phyloP scores from a whole-genome alignment of 2,329 filamentous ascomycete species.

The Ilyonectria sp. region DNA sequence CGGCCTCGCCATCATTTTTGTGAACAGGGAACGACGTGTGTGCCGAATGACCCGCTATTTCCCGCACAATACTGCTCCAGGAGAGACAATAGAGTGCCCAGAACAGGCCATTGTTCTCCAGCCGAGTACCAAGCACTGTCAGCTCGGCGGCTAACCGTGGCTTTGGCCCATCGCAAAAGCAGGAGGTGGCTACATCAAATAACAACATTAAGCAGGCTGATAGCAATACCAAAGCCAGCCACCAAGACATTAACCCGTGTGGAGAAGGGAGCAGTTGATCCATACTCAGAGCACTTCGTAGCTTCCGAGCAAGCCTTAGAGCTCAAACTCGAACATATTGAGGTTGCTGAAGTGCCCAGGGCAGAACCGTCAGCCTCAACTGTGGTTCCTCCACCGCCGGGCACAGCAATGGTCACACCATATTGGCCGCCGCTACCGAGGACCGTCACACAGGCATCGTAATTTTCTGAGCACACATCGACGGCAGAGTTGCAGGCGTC shows the following conservation, averaged over 20 bases:
- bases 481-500: constrained; percentile 68
- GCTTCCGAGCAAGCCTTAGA: constrained; percentile 64
- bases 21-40: no score
- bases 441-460: constrained; percentile 66
- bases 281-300: constrained; percentile 55
- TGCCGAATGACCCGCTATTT: background rate
- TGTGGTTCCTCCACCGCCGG: constrained; percentile 68
- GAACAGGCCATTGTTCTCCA: background rate
- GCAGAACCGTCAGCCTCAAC: constrained; percentile 59
- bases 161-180: background rate
- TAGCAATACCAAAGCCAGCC: constrained; percentile 30
- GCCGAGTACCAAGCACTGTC: background rate
- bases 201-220: constrained; percentile 33
- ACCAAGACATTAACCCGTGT: constrained; percentile 27
- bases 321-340: constrained; percentile 70
- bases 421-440: constrained; percentile 61
- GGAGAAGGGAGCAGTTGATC: constrained; percentile 35
- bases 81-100: background rate
- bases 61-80: background rate
- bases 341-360: constrained; percentile 63
- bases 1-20: background rate
- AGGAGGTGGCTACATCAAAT: constrained; percentile 21
- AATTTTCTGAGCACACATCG: constrained; percentile 67
- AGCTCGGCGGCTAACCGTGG: background rate
- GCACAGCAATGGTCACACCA: constrained; percentile 70